Base-by-base conservation (phyloP, 2,329 filamentous ascomycete genomes). In the Alternaria novae-zelandiae region DNA sequence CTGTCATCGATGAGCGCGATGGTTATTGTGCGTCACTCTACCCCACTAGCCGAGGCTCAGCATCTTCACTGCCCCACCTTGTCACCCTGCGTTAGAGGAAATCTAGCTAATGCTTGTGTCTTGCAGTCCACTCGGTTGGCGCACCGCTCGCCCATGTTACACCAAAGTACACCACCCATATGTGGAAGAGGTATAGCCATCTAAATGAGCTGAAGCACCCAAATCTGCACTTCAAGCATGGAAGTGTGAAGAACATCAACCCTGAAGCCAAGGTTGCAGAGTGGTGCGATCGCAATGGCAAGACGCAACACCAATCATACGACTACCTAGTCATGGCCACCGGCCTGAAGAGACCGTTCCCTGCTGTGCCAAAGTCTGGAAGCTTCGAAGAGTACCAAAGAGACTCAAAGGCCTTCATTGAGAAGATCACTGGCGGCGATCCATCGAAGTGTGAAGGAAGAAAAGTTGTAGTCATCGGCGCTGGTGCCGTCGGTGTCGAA, bases 401-500 rank as follows among this genome's bases (percentile, higher is more conserved):
- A 47, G 90, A 94, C 72, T 84, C 86, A 1, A 83, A 83, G 51
- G 81, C 84, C 10, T 89, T 93, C 66, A 87, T 91, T 68, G 79
- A 85, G 20, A 75, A 76, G 61, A 78, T 79, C 26, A 77, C 75
- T 20, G 76, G 76, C 11, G 69, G 70, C 4, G 73, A 76, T 15
- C 54, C 66, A n/a, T 57, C 67, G 6, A 70, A 69, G 41, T 70
- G 73, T 23, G 67, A 73, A 23, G 74, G 74, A 8, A 65, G 77
- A 43, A 88, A 87, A 1, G 86, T 94, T 1, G 86, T 92, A 0
- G 84, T 95, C 21, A 88, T 95, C n/a, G 91, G 92, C 17, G 92
- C 92, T 67, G 88, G 91, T 54, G 92, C 92, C 7, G 92, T 94
- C 1, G 92, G 92, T 9, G 89, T 94, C 58, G 92, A 95, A 77